phyloP scores from a whole-genome alignment of 805 yeast species.

The Brettanomyces nanus region DNA sequence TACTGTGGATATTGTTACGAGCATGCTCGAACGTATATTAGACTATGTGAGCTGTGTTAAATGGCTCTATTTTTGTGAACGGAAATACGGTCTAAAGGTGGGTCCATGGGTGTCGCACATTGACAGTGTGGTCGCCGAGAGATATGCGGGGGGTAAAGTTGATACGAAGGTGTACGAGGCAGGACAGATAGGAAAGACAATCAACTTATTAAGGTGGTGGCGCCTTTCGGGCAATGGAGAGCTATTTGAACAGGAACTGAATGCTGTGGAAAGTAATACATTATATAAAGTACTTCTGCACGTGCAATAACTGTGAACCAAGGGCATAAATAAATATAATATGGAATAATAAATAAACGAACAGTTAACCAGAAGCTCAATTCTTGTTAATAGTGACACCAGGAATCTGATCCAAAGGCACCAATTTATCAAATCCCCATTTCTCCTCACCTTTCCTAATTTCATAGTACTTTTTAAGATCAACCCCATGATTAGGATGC shows the following conservation, averaged over 20 bases:
- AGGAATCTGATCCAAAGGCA: conserved; percentile 42
- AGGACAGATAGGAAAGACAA: no score
- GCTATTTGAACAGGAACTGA: no score
- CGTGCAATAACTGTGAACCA: no score
- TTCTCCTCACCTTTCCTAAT: conserved; percentile 50
- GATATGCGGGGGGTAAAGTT: no score
- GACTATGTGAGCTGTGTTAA: not conserved
- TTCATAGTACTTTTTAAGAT: conserved; percentile 51
- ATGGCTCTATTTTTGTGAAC: not conserved
- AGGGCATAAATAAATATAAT: not conserved
- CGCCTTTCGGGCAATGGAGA: no score
- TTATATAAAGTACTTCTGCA: no score
- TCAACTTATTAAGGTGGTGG: no score
- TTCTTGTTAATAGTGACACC: conserved; percentile 8
- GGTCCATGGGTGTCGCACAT: not conserved
- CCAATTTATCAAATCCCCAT: conserved; percentile 41
- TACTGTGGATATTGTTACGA: not conserved
- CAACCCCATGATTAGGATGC: conserved; percentile 80
- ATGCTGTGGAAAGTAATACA: no score
- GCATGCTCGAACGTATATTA: not conserved
- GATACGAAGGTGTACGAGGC: no score
- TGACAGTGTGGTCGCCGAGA: no score
- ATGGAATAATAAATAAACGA: not conserved
- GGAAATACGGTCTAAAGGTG: not conserved
- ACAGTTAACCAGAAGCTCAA: not conserved